Base-by-base conservation (phyloP, 257 asterid species). In the Pogostemon cablin region DNA sequence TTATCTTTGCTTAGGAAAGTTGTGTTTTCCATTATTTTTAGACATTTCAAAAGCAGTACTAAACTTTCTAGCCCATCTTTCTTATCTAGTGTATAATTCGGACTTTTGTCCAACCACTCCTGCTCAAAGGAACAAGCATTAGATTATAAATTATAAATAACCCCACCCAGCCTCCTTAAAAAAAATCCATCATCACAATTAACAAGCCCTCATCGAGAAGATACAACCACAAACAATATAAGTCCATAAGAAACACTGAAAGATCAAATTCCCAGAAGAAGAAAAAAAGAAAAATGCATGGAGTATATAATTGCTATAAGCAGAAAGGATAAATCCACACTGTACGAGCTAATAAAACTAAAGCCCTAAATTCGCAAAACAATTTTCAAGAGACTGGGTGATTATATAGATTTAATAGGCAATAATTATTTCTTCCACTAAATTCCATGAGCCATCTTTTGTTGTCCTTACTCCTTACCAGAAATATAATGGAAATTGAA, bases 21-120 rank as follows among this genome's bases (percentile, higher is more conserved):
- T 52, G 92, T 83, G 69, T 90, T 90, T 81, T 90, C 96, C 96
- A 87, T 90, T 71, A 87, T 83, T 79, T 86, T 87, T 73, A 90
- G 80, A 77, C 95, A 90, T 79, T 83, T 90, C 78, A 90, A 77
- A 67, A 87, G 90, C 75, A 87, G 73, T 66, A 83, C 78, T 48
- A 90, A 69, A 81, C 92, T 84, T 72, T 87, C 92, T 20, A 80
- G 69, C 67, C 76, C 87, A 74, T 84, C 83, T 48, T 81, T 85
- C 49, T 68, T 66, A 54, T 77, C 85, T 57, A 68, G 66, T n/a
- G 73, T 70, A 53, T 69, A 72, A 70, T 65, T 65, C 4, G 84
- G 67, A 67, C 81, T 78, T 71, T 73, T 81, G 63, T 83, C 78
- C 72, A 85, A 76, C 89, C 90, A 84, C 49, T 82, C 84, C 96